These are phyloP conservation scores for Poteriospumella lacustris DNA, from an alignment of 108 stramenopile species.

Conservation along the genomic window DNA sequence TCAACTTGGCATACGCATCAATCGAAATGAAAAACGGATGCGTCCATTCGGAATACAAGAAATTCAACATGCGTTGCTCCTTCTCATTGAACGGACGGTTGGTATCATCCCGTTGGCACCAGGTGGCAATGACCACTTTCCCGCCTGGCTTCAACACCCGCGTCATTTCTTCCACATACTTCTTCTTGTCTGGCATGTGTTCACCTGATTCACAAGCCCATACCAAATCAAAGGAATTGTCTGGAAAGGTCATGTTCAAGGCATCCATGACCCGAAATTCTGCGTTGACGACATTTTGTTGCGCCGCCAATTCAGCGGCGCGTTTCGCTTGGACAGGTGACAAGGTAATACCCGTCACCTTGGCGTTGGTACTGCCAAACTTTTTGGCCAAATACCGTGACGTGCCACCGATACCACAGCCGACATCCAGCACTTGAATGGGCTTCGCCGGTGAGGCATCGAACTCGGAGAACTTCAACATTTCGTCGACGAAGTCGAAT, in stretches of 20 bases:
- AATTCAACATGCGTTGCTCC: slow-evolving; percentile 81
- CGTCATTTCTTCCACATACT: slow-evolving; percentile 72
- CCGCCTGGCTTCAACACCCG: slow-evolving; percentile 92
- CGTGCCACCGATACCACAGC: slow-evolving; percentile 94
- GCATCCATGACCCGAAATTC: slow-evolving; percentile 89
- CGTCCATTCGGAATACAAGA: slow-evolving; percentile 92
- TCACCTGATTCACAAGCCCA: slow-evolving; percentile 96
- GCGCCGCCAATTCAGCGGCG: slow-evolving; percentile 78
- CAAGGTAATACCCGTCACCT: slow-evolving; percentile 87
- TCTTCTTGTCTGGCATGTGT: slow-evolving; percentile 95
- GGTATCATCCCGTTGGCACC: slow-evolving; percentile 59
- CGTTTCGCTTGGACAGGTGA: slow-evolving; percentile 80
- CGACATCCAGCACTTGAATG: slow-evolving; percentile 82
- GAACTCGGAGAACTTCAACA: slow-evolving; percentile 85
- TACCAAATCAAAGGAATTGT: slow-evolving; percentile 87
- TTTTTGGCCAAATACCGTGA: slow-evolving; percentile 58
- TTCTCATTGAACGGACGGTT: background rate
- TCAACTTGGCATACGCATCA: slow-evolving; percentile 60
- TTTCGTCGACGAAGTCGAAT: slow-evolving; percentile 91
- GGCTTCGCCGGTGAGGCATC: background rate
- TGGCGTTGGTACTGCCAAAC: slow-evolving; percentile 61
- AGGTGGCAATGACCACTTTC: slow-evolving; percentile 86
- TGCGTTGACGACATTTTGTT: slow-evolving; percentile 69
- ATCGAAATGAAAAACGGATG: slow-evolving; percentile 95
- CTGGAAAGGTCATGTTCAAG: slow-evolving; percentile 81